Base-by-base conservation (phyloP, 2,329 filamentous ascomycete species). In the Furcasterigmium furcatum region DNA sequence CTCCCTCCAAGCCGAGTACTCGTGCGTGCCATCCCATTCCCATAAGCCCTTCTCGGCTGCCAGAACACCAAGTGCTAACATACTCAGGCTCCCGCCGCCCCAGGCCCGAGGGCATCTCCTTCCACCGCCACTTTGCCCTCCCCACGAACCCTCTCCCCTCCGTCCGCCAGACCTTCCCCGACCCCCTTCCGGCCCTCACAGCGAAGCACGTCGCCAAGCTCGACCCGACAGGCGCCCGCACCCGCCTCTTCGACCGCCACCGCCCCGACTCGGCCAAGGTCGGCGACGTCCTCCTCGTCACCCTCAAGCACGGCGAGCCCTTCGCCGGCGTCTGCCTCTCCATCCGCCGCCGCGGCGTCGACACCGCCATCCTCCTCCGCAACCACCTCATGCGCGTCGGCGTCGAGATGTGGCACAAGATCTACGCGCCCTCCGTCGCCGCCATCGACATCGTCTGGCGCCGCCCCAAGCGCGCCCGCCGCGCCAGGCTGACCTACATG, bases 401-500 rank as follows among this genome's bases (percentile, higher is more conserved):
- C 49, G 89, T 96, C 49, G 94, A 99, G 79, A 94, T 96, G 89
- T 96, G 90, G 85, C 91, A 88, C 70, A 99, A 99, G 76, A 77
- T 97, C 48, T 97, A 94, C 74, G 88, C 83, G 61, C 92, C 92
- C 49, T 87, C 88, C 61, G 86, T 97, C 25, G 83, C 87, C 63
- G 89, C 88, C 52, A 90, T 99, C 60, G 92, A 99, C 71, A 86
- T 99, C 57, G 88, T 97, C 66, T 89, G 95, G 80, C 77, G 92
- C 58, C 79, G 82, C 52, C 78, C 81, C 61, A 94, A 91, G 85
- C 82, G 90, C 65, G 89, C 90, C 54, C 85, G 91, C 63, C 82
- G 94, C 59, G 92, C 91, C 21, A 79, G 90, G 55, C 74, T 99
- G 66, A 95, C 88, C 59, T 97, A 92, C 68, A 87, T 99, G 87